These are phyloP conservation scores for Colletotrichum gloeosporioides DNA, from an alignment of 2,329 filamentous ascomycete genomes.

Conservation along the genomic window DNA sequence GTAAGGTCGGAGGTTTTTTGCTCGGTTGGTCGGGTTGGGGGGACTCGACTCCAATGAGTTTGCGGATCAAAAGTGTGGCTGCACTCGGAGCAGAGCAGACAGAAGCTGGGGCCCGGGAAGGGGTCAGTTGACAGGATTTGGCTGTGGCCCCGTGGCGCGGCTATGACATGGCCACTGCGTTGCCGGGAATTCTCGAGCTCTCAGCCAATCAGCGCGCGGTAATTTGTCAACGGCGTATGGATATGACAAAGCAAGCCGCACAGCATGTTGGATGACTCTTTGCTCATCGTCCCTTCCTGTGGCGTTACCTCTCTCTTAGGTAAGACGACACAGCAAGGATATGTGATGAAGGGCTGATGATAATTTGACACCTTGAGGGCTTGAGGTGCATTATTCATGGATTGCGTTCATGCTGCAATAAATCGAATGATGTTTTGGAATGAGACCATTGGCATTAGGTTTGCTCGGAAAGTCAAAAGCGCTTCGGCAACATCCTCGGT, in stretches of 20 bases:
- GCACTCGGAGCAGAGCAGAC: not conserved
- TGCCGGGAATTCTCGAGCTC: not conserved
- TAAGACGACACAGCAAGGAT: not conserved
- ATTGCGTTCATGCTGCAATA: not conserved
- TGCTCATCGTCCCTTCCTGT: not conserved
- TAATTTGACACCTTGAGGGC: not conserved
- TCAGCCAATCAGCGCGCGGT: not conserved
- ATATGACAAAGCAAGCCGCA: conserved; percentile 13
- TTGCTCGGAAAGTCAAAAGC: not conserved
- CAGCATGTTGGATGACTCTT: not conserved
- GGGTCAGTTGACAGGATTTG: conserved; percentile 14
- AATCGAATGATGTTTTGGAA: not conserved
- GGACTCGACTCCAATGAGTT: not conserved
- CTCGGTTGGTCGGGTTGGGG: not conserved
- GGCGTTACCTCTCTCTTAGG: not conserved
- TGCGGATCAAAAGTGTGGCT: not conserved
- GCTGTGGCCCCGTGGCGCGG: conserved; percentile 13
- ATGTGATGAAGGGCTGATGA: not conserved
- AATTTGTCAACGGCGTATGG: conserved; percentile 11
- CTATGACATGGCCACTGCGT: conserved; percentile 17
- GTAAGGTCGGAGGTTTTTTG: conserved; percentile 7
- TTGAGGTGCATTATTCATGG: not conserved
- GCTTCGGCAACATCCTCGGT: not conserved
- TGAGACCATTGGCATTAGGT: not conserved
- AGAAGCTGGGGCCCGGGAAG: conserved; percentile 11